Evolutionary conservation across 2,329 filamentous ascomycete genomes (phyloP).

Genomic region (Rutstroemia sp.): DNA sequence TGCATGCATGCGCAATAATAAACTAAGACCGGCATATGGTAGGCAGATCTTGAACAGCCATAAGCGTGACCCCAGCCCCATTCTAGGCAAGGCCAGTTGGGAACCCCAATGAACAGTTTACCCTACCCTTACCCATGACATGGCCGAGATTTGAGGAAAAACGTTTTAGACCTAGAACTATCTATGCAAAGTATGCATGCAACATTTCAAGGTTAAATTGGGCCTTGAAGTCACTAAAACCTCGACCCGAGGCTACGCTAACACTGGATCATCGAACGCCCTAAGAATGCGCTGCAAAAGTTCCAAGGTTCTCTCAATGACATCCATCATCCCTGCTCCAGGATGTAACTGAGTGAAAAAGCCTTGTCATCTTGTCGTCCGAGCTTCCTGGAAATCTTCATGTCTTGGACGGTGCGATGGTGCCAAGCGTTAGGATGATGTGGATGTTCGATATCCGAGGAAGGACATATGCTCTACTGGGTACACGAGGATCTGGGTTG

Average conservation of each 20-base stretch:
- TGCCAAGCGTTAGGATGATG: not conserved
- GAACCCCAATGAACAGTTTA: no score
- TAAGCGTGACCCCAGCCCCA: not conserved
- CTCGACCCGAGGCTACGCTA: not conserved
- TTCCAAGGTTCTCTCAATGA: constrained; percentile 3
- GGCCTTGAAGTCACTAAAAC: constrained; percentile 9
- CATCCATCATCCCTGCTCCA: not conserved
- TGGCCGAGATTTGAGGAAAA: constrained; percentile 17
- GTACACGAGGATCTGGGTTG: not conserved
- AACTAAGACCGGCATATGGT: constrained; percentile 8
- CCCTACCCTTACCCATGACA: not conserved
- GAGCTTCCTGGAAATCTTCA: not conserved
- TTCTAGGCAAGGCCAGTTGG: not conserved
- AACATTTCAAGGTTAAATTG: not conserved
- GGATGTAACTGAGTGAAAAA: no score
- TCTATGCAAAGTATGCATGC: not conserved
- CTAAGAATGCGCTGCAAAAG: constrained; percentile 8
- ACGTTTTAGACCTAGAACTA: constrained; percentile 21
- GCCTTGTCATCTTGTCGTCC: not conserved
- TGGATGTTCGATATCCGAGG: not conserved
- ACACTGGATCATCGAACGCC: constrained; percentile 4
- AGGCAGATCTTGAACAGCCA: constrained; percentile 1
- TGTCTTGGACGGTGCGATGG: not conserved
- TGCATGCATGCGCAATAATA: constrained; percentile 5
- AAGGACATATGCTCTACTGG: not conserved